Evolutionary conservation across 2,329 filamentous ascomycete species (phyloP).

Genomic region (Trichoderma cornu-damae): DNA sequence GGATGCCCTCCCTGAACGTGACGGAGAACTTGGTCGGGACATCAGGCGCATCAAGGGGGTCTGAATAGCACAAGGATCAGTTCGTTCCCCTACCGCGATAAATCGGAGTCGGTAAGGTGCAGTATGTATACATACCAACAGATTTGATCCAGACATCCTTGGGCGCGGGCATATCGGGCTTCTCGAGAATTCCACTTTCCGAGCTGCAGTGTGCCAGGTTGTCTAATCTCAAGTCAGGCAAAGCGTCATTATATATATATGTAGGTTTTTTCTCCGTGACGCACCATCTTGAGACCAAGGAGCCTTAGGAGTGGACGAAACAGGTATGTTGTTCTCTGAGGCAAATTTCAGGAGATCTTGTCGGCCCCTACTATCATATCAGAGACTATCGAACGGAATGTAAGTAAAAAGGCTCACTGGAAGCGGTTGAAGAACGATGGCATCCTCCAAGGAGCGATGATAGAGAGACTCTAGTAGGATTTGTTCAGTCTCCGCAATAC

Average conservation of each 20-base stretch:
- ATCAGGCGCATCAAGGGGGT: neutral
- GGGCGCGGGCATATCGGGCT: constrained; percentile 51
- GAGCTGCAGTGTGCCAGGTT: constrained; percentile 42
- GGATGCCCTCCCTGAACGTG: constrained; percentile 59
- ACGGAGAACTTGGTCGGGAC: constrained; percentile 48
- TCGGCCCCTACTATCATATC: constrained; percentile 53
- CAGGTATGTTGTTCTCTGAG: constrained; percentile 59
- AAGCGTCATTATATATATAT: no score
- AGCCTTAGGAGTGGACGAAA: constrained; percentile 67
- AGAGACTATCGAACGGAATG: neutral
- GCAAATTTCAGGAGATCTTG: constrained; percentile 70
- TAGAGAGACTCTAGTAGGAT: no score
- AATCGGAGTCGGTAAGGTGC: no score
- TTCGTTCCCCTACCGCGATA: no score
- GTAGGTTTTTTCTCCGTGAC: no score
- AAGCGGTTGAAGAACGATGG: constrained; percentile 60
- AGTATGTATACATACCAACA: no score
- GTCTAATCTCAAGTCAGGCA: neutral
- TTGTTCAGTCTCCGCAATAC: no score
- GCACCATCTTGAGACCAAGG: no score
- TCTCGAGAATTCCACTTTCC: constrained; percentile 68
- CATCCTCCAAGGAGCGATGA: constrained; percentile 68
- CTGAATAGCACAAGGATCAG: constrained; percentile 50
- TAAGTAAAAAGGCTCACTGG: constrained; percentile 37
- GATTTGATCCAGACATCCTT: constrained; percentile 73